Base-by-base conservation (phyloP, 2,329 filamentous ascomycete species). In the Sporothrix protearum region DNA sequence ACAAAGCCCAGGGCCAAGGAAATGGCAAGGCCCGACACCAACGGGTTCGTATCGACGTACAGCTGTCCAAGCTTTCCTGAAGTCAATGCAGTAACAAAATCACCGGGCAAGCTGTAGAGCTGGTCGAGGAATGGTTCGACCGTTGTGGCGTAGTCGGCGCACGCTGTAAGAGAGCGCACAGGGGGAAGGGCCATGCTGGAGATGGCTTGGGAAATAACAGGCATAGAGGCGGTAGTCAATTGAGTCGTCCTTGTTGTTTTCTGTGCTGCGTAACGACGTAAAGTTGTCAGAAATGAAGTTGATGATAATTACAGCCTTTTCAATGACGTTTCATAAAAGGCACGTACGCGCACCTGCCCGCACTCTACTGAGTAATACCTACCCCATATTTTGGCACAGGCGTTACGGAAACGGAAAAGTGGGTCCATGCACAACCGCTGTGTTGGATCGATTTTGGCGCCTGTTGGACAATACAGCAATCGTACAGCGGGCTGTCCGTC, bases 1-100 rank as follows among this genome's bases (percentile, higher is more conserved):
- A 96, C 77, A 5, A 86, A 86, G 1, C 89, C 89, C n/a, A 97
- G 80, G 53, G 89, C 85, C 22, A 97, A 76, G 2, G 92, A 91
- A 69, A 92, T 87, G 0, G 88, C 90, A 74, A 96, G 85, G 2
- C 88, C 92, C 0, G 88, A 89, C 36, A 97, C 85, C 55, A 97
- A 83, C 0, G 96, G 96, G 79, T 99, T 98, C 22, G 95, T 98
- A 64, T 89, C 85, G 71, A 91, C 80, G 77, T 98, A 99, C 71
- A 97, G 82, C 53, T 28, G 53, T 1, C 39, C 70, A 39, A 85
- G 45, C 86, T 81, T 78, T 87, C 88, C 75, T 16, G 25, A 55
- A 30, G 85, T 85, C 74, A 88, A 83, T 75, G 87, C 87, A 68
- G 87, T 85, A 73, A 88, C 79, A 69, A 92, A 78, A 75, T 88